These are phyloP conservation scores for Trypanosoma theileri DNA, from an alignment of 208 protist species.

Conservation along the genomic window DNA sequence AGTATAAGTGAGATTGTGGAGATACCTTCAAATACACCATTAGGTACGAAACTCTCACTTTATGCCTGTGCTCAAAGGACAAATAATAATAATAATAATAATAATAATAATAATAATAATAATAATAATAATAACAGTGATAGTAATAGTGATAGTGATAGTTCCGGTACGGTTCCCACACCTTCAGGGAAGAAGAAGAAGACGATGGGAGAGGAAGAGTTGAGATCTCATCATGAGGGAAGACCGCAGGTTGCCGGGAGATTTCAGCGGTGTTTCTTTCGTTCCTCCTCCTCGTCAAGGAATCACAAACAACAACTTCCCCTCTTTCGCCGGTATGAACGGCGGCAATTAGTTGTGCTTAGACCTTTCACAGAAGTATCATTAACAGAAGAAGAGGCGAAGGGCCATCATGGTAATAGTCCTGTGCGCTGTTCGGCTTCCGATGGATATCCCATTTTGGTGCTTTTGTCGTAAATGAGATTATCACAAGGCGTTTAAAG, in stretches of 20 bases:
- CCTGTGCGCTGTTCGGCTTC: slow-evolving; percentile 53
- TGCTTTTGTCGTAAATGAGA: slow-evolving; percentile 40
- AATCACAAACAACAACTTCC: slow-evolving; percentile 39
- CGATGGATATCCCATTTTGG: slow-evolving; percentile 74
- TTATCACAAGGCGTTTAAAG: background rate
- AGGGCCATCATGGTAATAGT: background rate
- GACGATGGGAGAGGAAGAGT: too few species aligned
- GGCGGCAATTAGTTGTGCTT: slow-evolving; percentile 55
- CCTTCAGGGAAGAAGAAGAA: background rate
- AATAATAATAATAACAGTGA: slow-evolving; percentile 1
- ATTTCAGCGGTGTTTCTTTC: slow-evolving; percentile 75
- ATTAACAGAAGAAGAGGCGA: slow-evolving; percentile 38
- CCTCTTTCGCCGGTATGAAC: slow-evolving; percentile 42
- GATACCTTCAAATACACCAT: slow-evolving; percentile 15
- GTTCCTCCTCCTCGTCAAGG: slow-evolving; percentile 21
- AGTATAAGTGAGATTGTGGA: background rate
- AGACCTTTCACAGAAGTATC: slow-evolving; percentile 44
- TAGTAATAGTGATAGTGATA: background rate
- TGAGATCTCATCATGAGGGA: background rate
- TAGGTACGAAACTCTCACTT: slow-evolving; percentile 52
- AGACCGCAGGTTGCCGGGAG: slow-evolving; percentile 63
- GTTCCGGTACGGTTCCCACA: background rate
- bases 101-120: slow-evolving; percentile 3
- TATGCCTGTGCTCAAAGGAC: background rate
- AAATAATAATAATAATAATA: background rate